Conservation (phyloP, 805 yeast genomes). For the Zygotorulaspora chibaensis region DNA sequence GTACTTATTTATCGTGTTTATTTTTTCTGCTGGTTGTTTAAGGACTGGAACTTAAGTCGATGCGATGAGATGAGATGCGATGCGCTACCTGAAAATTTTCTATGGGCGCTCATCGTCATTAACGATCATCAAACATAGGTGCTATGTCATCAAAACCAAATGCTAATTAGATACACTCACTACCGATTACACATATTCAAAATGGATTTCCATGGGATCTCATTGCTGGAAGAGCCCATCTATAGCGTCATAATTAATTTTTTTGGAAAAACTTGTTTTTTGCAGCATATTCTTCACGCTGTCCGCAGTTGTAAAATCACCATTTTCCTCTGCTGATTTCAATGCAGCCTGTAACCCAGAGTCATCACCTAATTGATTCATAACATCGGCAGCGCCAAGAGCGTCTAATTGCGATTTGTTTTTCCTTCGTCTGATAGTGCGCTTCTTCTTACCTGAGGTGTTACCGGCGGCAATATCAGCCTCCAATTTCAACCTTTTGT, state of each 20-base stretch:
- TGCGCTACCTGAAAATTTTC: constrained; percentile 16
- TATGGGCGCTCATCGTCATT: neutral
- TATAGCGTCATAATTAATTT: constrained; percentile 84
- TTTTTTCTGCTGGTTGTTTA: too few species aligned
- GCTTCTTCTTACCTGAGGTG: constrained; percentile 47
- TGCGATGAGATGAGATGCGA: constrained; percentile 27
- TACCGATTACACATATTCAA: neutral
- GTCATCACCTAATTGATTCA: constrained; percentile 26
- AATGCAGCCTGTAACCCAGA: constrained; percentile 40
- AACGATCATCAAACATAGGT: neutral
- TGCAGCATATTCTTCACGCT: constrained; percentile 73
- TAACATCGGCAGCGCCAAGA: constrained; percentile 19
- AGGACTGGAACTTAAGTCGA: neutral
- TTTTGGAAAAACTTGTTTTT: constrained; percentile 75
- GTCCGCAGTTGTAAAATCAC: constrained; percentile 60
- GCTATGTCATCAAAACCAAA: neutral
- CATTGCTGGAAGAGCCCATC: constrained; percentile 43
- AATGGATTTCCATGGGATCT: too few species aligned
- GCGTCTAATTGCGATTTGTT: constrained; percentile 20
- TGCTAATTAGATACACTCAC: constrained; percentile 22
- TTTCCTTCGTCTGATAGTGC: constrained; percentile 33
- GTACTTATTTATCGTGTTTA: neutral
- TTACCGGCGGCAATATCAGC: constrained; percentile 87
- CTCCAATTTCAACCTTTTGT: constrained; percentile 73
- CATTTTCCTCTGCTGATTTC: constrained; percentile 34